Base-by-base conservation (phyloP, 768 basidiomycete species). In the Tylopilus plumbeoviolaceoides region DNA sequence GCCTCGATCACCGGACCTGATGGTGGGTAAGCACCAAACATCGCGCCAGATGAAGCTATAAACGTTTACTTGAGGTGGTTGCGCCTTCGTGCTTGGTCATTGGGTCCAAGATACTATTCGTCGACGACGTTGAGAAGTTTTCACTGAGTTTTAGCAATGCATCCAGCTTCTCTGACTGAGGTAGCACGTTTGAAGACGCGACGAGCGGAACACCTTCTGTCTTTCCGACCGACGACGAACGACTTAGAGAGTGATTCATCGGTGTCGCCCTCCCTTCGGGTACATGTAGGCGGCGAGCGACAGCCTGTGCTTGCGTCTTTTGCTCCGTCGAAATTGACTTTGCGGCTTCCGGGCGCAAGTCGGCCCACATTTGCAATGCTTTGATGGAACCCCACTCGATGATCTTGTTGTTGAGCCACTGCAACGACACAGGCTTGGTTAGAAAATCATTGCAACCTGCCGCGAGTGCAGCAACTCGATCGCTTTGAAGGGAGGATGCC, bases 341-440 rank as follows among this genome's bases (percentile, higher is more conserved):
- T 21, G 73, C 78, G 23, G 70, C 73, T 48, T 87, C 82, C 1
- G 88, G 85, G 40, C 85, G 76, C 53, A 86, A 72, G 64, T 91
- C 90, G 11, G 90, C 91, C 86, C 89, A 93, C 88, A 91, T 92
- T 65, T 92, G 89, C 51, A 93, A 65, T 6, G 89, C 90, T 67
- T 93, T 93, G 73, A 99, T 98, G 4, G 92, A 95, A 0, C 97
- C 97, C 97, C 97, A 99, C 69, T 99, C 97, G 55, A 95, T 91
- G 66, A 98, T 95, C 76, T 99, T 99, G 75, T 86, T 91, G 67
- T 98, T 93, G 47, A 99, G 75, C 97, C 97, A 99, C 42, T 87
- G 78, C 27, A 97, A 75, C 7, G 91, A 92, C 28, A 99, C 95
- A 0, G 97, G 97, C 64, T 99, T 99, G 39, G 95, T 98, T 45